Conservation (phyloP, 2,329 filamentous ascomycete genomes). For the Penicillium nordicum region DNA sequence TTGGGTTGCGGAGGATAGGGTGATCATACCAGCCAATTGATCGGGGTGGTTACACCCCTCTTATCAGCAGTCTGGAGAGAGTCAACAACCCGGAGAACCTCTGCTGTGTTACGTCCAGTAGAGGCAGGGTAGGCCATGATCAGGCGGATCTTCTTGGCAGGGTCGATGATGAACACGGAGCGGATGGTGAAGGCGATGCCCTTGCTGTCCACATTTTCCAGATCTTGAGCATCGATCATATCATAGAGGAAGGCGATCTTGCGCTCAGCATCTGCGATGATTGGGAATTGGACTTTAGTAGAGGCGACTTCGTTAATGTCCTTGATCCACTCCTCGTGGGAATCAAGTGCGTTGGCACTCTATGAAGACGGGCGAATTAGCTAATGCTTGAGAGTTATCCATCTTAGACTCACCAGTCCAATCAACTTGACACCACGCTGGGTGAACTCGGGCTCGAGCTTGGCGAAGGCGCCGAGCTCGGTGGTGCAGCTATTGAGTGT, state of each 20-base stretch:
- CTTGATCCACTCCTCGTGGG: conserved; percentile 81
- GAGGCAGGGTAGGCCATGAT: conserved; percentile 91
- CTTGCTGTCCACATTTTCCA: conserved; percentile 75
- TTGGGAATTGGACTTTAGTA: conserved; percentile 69
- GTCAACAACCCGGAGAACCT: conserved; percentile 75
- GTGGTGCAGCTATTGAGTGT: conserved; percentile 66
- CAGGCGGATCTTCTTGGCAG: conserved; percentile 86
- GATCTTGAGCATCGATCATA: conserved; percentile 80
- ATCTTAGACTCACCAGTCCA: conserved; percentile 56
- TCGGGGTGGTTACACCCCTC: conserved; percentile 81
- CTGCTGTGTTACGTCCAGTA: conserved; percentile 77
- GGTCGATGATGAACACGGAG: conserved; percentile 92
- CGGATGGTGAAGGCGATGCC: conserved; percentile 80
- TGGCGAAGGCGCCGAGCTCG: conserved; percentile 90
- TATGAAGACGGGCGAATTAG: conserved; percentile 16
- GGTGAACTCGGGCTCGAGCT: conserved; percentile 84
- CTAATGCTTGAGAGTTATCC: not conserved
- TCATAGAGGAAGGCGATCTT: conserved; percentile 74
- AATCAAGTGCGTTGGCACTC: conserved; percentile 75
- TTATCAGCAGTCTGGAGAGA: conserved; percentile 80
- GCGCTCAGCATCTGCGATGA: conserved; percentile 77
- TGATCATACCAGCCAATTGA: conserved; percentile 64
- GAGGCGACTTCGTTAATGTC: conserved; percentile 75
- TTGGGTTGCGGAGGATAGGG: not conserved
- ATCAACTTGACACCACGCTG: conserved; percentile 89